Base-by-base conservation (phyloP, 768 basidiomycete species). In the Lepiota brunneoincarnata region DNA sequence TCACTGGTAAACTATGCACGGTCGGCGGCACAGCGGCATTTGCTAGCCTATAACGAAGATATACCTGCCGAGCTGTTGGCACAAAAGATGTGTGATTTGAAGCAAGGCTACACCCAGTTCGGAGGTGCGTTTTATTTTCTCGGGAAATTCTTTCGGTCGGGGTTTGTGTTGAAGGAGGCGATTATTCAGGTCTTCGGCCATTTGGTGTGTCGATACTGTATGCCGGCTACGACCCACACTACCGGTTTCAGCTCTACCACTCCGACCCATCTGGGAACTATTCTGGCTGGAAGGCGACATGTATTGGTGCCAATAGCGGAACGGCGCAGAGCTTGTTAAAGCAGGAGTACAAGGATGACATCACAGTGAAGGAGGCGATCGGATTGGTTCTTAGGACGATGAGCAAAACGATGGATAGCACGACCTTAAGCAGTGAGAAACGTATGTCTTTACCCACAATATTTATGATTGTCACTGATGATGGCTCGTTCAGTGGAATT, bases 331-430 rank as follows among this genome's bases (percentile, higher is more conserved):
- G 90, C 63, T 74, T 98, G 59, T 74, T 99, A 60, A 95, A 98
- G 75, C 96, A 99, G 72, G 97, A 99, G 69, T 98, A 98, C 74
- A 95, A 97, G 69, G 97, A 98, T 60, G 93, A 93, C 54, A 87
- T 98, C 51, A 75, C 79, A 11, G 80, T 98, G 37, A 90, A 95
- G 66, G 94, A 96, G 43, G 95, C 94, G 18, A 88, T 96, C 61
- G 87, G 83, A n/a, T 77, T 99, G 18, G 93, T 90, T 41, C 77
- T 98, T 60, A 88, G 86, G 72, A 89, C 93, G 49, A 95, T 99
- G 93, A 95, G 93, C 78, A 98, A 98, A 82, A 98, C 96, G 51
- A 98, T 99, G 96, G 97, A 99, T 66, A 94, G 92, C 58, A 98
- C 96, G 26, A 98, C 93, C 41, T 70, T 99, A 58, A 90, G 92